Percentiles rank a stretch among this genome's conserved stretches.
Conservation (phyloP, 2,329 filamentous ascomycete species). For the Paraphoma sp. region DNA sequence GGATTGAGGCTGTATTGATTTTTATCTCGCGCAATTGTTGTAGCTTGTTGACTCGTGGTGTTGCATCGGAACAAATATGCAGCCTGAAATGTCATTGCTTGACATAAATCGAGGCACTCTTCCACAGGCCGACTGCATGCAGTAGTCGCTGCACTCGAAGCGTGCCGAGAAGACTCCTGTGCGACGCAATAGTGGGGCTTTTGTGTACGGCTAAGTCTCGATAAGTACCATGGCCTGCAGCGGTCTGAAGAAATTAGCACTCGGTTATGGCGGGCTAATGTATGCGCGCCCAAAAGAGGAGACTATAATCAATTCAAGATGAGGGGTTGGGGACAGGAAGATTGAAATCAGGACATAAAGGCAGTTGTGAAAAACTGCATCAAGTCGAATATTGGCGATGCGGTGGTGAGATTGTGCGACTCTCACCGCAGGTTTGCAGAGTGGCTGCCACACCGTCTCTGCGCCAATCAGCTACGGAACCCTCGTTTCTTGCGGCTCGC, state of each 20-base stretch:
- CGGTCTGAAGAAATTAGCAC: slow-evolving; percentile 14
- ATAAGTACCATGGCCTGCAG: slow-evolving; percentile 29
- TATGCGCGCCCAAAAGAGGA: slow-evolving; percentile 33
- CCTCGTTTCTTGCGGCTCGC: slow-evolving; percentile 21
- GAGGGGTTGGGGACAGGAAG: slow-evolving; percentile 1
- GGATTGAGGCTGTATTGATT: no score
- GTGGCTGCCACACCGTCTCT: slow-evolving; percentile 25
- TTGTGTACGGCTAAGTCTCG: slow-evolving; percentile 20
- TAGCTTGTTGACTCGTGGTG: no score
- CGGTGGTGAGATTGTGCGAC: slow-evolving; percentile 22
- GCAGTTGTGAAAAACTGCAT: neutral
- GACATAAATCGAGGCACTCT: slow-evolving; percentile 1
- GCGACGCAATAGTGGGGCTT: slow-evolving; percentile 19
- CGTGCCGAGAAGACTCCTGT: slow-evolving; percentile 23
- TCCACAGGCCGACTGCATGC: slow-evolving; percentile 17
- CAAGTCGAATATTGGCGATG: neutral
- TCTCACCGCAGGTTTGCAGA: slow-evolving; percentile 34
- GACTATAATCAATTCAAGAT: slow-evolving; percentile 6
- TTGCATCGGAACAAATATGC: neutral
- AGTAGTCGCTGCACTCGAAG: slow-evolving; percentile 21
- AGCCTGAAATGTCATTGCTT: neutral
- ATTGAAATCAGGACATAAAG: neutral
- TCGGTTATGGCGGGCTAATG: slow-evolving; percentile 31
- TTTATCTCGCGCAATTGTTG: no score
- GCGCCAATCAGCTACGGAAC: slow-evolving; percentile 24